Evolutionary conservation across 164 flowering plant species (phyloP), one percentile per base, ranked within the genome.

Genomic region (Aristolochia fimbriata): DNA sequence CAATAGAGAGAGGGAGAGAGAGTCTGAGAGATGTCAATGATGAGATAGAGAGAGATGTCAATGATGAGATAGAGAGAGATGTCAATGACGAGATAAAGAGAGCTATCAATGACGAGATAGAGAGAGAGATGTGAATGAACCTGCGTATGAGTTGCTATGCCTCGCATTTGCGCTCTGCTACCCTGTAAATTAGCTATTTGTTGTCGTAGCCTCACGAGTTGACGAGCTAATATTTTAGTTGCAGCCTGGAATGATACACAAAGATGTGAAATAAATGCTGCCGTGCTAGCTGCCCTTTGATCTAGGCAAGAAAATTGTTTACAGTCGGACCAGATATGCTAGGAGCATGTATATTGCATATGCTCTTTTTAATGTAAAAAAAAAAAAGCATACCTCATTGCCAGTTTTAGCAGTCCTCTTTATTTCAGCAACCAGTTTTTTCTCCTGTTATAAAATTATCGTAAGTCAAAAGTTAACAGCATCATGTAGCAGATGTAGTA

Each of bases 351-450:
- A 49, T 15, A 49, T 4, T 49, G 10, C 22, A 4, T 15, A 30
- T 53, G 24, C 56, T 21, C 37, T 7, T 31, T 6, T 14, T 37
- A 3, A 49, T 24, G 9, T 19, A 23, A 5, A 5, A 5, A 27
- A 27, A 27, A 5, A 31, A 55, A 54, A 17, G 12, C 47, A 47
- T 59, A 84, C 98, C 86, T 92, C 98, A 72, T 92, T 92, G 64
- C 96, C 96, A 20, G 91, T 85, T 78, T 92, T 92, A 10, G 98
- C 98, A 59, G 86, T 88, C 75, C 74, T 84, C 77, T 92, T 92
- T 63, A 89, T 92, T 78, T 92, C 98, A 63, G 83, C 83, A 65
- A 88, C 83, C 63, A 92, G 88, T 78, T 78, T 88, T 71, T 92
- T 92, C 78, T 92, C 98, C 98, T 92, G 84, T 62, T 58, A 74